These are phyloP conservation scores for Globisporangium solare DNA, from an alignment of 352 stramenopile species.

Conservation along the genomic window DNA sequence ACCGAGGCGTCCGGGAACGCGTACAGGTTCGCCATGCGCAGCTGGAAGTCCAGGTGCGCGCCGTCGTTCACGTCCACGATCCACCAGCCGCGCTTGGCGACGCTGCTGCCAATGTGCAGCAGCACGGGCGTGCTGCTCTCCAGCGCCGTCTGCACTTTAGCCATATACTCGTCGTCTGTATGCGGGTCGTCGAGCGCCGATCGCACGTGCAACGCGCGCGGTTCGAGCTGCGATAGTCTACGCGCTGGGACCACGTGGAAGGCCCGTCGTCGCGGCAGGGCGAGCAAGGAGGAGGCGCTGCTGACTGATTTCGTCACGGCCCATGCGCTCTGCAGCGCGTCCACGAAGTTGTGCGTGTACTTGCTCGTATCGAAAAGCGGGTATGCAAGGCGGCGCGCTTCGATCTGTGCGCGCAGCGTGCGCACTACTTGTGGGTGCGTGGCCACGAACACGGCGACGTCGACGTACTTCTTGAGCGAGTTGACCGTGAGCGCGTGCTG, in stretches of 20 bases:
- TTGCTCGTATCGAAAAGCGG: constrained; percentile 64
- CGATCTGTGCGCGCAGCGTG: constrained; percentile 32
- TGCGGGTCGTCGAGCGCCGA: constrained; percentile 32
- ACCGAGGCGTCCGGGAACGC: constrained; percentile 57
- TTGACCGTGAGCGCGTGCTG: constrained; percentile 56
- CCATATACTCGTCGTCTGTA: constrained; percentile 33
- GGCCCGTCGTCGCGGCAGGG: neutral
- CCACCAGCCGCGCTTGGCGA: constrained; percentile 43
- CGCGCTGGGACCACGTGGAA: constrained; percentile 43
- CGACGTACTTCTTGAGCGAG: constrained; percentile 80
- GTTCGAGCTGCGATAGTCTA: constrained; percentile 10
- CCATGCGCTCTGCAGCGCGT: constrained; percentile 1
- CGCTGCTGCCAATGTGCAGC: constrained; percentile 65
- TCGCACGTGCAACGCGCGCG: constrained; percentile 30
- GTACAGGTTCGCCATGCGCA: constrained; percentile 68
- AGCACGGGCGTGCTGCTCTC: constrained; percentile 26
- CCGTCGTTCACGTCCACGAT: constrained; percentile 59
- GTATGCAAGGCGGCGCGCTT: constrained; percentile 36
- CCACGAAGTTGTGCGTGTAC: constrained; percentile 48
- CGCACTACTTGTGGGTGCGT: constrained; percentile 25
- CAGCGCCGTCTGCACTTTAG: constrained; percentile 26
- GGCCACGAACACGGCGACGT: constrained; percentile 56
- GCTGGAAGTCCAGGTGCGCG: constrained; percentile 50
- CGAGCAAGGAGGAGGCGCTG: neutral
- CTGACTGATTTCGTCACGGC: too few relatives aligned